Conservation (phyloP, 2,329 filamentous ascomycete genomes). For the Didymella arachidicola region DNA sequence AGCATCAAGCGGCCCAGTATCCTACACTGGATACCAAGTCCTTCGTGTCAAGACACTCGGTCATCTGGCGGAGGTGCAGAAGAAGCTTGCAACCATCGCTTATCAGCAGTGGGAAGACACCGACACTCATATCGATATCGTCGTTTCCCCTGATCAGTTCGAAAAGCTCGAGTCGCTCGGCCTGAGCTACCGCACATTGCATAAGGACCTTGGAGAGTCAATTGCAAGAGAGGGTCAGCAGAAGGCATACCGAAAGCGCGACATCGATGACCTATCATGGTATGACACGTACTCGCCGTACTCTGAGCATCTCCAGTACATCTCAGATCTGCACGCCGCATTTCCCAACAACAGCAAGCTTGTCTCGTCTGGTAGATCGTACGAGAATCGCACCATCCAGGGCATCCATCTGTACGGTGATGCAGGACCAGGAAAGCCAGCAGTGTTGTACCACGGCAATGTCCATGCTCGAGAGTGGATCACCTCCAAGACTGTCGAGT, state of each 20-base stretch:
- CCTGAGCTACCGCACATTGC: not conserved
- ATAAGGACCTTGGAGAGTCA: not conserved
- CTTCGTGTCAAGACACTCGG: not conserved
- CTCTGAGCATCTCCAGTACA: not conserved
- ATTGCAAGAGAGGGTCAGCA: not conserved
- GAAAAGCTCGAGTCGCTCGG: not conserved
- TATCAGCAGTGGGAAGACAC: not conserved
- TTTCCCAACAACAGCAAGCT: not conserved
- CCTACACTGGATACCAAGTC: not conserved
- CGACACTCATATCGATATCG: not conserved
- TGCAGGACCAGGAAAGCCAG: conserved; percentile 8
- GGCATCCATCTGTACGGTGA: not conserved
- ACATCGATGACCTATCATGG: not conserved
- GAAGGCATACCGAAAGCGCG: not conserved
- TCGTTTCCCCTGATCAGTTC: not conserved
- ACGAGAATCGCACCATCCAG: not conserved
- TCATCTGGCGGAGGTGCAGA: not conserved
- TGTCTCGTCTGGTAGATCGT: not conserved
- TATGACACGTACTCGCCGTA: not conserved
- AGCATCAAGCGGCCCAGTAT: not conserved
- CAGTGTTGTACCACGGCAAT: conserved; percentile 47
- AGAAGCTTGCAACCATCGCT: not conserved
- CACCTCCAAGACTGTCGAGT: conserved; percentile 54
- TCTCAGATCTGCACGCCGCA: not conserved
- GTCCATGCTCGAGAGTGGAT: conserved; percentile 40